A percentile compares a stretch with the other conserved stretches of the same genome.
These are phyloP conservation scores for Entomortierella chlamydospora DNA, from an alignment of 192 early-diverging fungal species.

Conservation along the genomic window DNA sequence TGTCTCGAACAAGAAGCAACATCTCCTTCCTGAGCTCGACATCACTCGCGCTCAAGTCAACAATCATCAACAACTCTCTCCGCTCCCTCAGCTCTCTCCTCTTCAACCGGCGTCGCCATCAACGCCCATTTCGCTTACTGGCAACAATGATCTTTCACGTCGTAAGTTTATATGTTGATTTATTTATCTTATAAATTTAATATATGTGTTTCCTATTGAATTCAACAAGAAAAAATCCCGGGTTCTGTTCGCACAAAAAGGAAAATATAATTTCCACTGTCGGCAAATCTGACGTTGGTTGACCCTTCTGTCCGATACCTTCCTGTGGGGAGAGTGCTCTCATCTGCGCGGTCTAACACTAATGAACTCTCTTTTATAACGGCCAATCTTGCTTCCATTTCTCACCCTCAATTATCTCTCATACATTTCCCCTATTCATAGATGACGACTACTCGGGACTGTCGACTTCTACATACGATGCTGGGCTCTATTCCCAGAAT, in stretches of 20 bases:
- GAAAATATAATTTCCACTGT: constrained; percentile 43
- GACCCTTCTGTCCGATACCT: too few relatives aligned
- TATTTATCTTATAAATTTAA: background rate
- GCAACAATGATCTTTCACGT: constrained; percentile 7
- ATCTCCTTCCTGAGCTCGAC: constrained; percentile 34
- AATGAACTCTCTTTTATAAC: constrained; percentile 2
- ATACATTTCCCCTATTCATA: background rate
- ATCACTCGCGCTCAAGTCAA: constrained; percentile 16
- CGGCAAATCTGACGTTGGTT: constrained; percentile 3
- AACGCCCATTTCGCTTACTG: constrained; percentile 22
- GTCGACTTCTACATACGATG: constrained; percentile 26
- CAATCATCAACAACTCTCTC: constrained; percentile 1
- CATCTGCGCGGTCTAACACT: constrained; percentile 17
- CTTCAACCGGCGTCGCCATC: constrained; percentile 4
- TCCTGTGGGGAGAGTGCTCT: background rate
- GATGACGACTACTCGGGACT: constrained; percentile 29
- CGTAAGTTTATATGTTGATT: constrained; percentile 32
- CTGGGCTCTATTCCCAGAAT: constrained; percentile 39
- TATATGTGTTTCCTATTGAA: background rate
- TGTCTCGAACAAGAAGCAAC: constrained; percentile 27
- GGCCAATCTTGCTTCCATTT: background rate
- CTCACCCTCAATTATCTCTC: background rate
- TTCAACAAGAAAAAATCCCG: too few relatives aligned
- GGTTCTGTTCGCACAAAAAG: too few relatives aligned
- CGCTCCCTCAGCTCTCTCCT: constrained; percentile 19